Evolutionary conservation across 257 asterid genomes (phyloP).

Genomic region (Nicotiana knightiana): DNA sequence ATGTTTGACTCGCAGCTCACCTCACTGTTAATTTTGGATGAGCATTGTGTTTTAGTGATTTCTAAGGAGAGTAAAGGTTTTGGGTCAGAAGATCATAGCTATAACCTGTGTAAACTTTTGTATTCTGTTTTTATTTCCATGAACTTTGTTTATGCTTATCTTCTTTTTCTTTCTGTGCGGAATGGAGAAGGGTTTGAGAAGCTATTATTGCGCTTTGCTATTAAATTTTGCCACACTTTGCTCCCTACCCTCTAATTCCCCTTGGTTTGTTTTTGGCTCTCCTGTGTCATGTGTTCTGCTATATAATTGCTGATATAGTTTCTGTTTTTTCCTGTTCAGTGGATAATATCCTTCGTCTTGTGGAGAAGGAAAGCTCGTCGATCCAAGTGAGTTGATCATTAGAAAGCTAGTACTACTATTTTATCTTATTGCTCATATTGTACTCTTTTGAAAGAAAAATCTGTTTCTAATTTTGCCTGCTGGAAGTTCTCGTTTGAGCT

Average conservation of each 20-base stretch:
- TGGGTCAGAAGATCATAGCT: background rate
- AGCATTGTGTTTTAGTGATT: background rate
- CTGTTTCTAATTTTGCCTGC: background rate
- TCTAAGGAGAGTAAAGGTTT: background rate
- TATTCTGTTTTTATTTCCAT: background rate
- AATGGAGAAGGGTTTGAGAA: background rate
- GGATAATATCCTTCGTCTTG: slow-evolving; percentile 56
- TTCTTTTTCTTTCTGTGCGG: background rate
- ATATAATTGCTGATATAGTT: slow-evolving; percentile 25
- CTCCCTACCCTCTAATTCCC: background rate
- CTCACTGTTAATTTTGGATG: background rate
- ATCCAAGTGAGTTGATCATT: slow-evolving; percentile 59
- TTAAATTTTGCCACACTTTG: background rate
- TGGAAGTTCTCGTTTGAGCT: background rate
- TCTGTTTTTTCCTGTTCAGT: slow-evolving; percentile 45
- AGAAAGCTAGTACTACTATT: background rate
- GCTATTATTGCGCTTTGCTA: background rate
- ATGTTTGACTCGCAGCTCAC: background rate
- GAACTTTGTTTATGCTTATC: background rate
- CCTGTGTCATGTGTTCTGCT: background rate
- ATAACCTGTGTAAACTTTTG: background rate
- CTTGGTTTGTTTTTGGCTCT: background rate
- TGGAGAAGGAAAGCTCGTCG: slow-evolving; percentile 72
- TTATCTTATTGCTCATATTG: background rate
- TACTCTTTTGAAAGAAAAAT: background rate